Base-by-base conservation (phyloP, 2,329 filamentous ascomycete species). In the Venturia oleaginea region DNA sequence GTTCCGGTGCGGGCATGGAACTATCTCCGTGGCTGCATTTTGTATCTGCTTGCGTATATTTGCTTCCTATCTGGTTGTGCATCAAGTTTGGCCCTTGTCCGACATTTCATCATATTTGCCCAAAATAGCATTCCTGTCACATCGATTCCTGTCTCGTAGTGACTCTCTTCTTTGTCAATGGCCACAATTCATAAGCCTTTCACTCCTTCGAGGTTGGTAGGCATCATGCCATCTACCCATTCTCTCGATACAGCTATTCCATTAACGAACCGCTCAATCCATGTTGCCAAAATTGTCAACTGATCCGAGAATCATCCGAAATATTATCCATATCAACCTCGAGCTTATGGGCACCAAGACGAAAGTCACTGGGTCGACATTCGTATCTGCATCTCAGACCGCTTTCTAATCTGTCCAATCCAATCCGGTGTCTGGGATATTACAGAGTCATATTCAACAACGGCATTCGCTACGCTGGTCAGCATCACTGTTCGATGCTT, bases 371-470 rank as follows among this genome's bases (percentile, higher is more conserved):
- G 30, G 34, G 51, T 57, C 17, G 51, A 57, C 51, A 57, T 32
- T n/a, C 51, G 51, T 57, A 57, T 34, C 30, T 57, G 51, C 51
- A 57, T 57, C 24, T 57, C 27, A 13, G 51, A 57, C 8, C 51
- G 51, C n/a, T 34, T 57, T 19, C 27, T 22, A 11, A 57, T 8
- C 24, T 15, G 27, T 15, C 51, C 51, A n/a, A 57, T 34, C 13
- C 30, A 7, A n/a, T 34, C 30, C 19, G 51, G 17, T 32, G 27
- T 57, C 51, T 34, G 51, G 30, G 51, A 57, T 32, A 34, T 19
- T 10, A 57, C 7, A 34, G 15, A 32, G 6, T 57, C 51, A 34
- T 57, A 57, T 57, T 57, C 24, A 34, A n/a, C 19, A 32, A 19
- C 13, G 27, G 27, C 51, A 30, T 57, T 22, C 15, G 51, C 51